Evolutionary conservation across 805 yeast species (phyloP).

Genomic region (Metschnikowia vanudenii): DNA sequence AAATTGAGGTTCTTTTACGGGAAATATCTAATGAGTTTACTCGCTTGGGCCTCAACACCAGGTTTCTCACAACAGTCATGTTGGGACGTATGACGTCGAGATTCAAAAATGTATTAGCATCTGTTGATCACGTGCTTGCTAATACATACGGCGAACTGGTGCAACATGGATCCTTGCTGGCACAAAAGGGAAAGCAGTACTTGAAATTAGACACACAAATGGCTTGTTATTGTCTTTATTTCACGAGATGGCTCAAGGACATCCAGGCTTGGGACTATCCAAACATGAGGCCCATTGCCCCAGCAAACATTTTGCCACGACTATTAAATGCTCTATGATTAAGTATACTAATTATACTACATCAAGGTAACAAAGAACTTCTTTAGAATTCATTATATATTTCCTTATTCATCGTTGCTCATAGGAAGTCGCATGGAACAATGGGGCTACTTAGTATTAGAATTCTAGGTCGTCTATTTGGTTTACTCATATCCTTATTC

Average conservation of each 20-base stretch:
- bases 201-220: not conserved
- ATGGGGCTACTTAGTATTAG: no score
- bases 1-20: constrained; percentile 1
- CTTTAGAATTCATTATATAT: no score
- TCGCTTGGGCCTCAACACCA: not conserved
- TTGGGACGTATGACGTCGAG: not conserved
- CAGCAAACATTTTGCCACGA: constrained; percentile 1
- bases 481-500: no score
- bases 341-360: no score
- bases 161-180: not conserved
- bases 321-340: not conserved
- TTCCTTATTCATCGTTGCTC: not conserved
- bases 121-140: constrained; percentile 2
- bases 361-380: no score
- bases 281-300: not conserved
- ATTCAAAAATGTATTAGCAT: not conserved
- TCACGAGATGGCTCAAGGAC: not conserved
- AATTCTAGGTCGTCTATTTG: no score
- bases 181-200: not conserved
- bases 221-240: not conserved
- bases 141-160: not conserved
- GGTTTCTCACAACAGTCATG: not conserved
- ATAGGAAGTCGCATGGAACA: no score
- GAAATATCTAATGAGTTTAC: not conserved
- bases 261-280: not conserved